phyloP scores from a whole-genome alignment of 495 filamentous ascomycete species.

The Xylaria palmicola region DNA sequence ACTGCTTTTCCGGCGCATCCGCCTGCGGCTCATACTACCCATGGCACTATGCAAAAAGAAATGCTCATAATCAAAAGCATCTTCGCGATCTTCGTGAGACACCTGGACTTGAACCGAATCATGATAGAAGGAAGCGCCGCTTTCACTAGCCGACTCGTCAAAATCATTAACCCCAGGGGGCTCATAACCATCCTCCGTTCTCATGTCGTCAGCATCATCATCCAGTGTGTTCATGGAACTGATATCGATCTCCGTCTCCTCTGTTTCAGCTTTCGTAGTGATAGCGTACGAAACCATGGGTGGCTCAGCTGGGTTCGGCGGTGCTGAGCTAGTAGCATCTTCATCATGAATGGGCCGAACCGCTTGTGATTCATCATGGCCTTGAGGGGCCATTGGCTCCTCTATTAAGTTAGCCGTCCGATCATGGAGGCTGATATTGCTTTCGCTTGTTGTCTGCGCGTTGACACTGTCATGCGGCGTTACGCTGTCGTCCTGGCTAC shows the following conservation, averaged over 20 bases:
- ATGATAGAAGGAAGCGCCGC: conserved; percentile 56
- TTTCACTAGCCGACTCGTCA: conserved; percentile 44
- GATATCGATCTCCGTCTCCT: conserved; percentile 11
- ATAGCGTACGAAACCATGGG: not conserved
- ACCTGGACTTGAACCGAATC: conserved; percentile 52
- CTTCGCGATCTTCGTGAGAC: conserved; percentile 88
- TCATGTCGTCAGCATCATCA: conserved; percentile 38
- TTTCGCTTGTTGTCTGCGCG: not conserved
- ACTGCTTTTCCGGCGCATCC: conserved; percentile 50
- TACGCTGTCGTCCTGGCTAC: conserved; percentile 24
- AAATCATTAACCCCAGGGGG: conserved; percentile 17
- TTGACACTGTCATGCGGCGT: not conserved
- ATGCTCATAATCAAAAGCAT: conserved; percentile 96
- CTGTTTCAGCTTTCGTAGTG: not conserved
- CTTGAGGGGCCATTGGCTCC: not conserved
- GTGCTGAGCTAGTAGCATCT: not conserved
- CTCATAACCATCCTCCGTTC: conserved; percentile 36
- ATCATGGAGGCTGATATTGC: not conserved
- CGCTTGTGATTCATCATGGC: not conserved
- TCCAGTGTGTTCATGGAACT: conserved; percentile 12
- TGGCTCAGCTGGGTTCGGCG: not conserved
- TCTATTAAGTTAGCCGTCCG: not conserved
- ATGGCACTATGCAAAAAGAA: conserved; percentile 91
- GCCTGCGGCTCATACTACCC: conserved; percentile 60
- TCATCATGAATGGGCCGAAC: not conserved